These are phyloP conservation scores for Xylaria grammica DNA, from an alignment of 495 filamentous ascomycete species.

Conservation along the genomic window DNA sequence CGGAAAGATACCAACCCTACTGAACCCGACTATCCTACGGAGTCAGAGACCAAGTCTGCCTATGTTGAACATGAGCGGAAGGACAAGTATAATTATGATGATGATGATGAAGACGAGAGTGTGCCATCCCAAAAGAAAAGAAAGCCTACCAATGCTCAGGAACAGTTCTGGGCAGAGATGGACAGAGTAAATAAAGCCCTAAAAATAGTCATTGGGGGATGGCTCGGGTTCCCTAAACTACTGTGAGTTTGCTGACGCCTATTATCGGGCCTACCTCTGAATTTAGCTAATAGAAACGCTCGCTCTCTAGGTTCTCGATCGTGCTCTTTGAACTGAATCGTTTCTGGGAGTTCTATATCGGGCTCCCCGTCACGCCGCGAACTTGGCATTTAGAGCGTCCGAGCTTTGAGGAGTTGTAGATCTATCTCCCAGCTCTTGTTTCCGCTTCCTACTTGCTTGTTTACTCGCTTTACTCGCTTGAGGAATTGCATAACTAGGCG, in stretches of 20 bases:
- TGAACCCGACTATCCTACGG: conserved; percentile 19
- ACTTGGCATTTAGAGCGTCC: conserved; percentile 67
- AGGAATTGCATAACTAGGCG: conserved; percentile 18
- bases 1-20: conserved; percentile 21
- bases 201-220: conserved; percentile 70
- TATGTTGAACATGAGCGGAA: conserved; percentile 33
- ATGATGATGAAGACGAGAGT: conserved; percentile 50
- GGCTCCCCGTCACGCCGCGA: conserved; percentile 71
- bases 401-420: conserved; percentile 64
- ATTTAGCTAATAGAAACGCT: not conserved
- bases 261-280: not conserved
- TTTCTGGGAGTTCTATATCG: conserved; percentile 79
- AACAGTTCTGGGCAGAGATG: conserved; percentile 69
- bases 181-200: conserved; percentile 63
- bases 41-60: conserved; percentile 16
- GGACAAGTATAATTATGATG: conserved; percentile 50
- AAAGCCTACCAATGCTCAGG: conserved; percentile 50
- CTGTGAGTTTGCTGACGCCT: conserved; percentile 64
- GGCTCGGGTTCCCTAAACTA: conserved; percentile 68
- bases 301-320: conserved; percentile 61
- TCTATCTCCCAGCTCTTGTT: not conserved
- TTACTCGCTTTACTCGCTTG: not conserved
- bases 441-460: not conserved
- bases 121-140: conserved; percentile 29
- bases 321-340: conserved; percentile 62